Conservation (phyloP, 441 rosid genomes). For the Viola pubescens region DNA sequence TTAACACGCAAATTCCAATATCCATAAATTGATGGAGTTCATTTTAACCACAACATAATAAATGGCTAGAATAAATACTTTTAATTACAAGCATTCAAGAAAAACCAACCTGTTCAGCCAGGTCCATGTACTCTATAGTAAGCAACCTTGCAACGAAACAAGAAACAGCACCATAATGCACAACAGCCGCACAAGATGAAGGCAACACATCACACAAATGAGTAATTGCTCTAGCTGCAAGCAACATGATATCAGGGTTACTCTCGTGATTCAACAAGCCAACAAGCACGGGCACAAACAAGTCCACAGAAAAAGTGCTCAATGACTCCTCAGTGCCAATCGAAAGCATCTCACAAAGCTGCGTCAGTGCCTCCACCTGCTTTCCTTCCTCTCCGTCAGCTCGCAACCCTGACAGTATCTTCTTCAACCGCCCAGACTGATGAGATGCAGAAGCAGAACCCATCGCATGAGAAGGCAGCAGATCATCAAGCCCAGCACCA, state of each 20-base stretch:
- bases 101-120: constrained; percentile 88
- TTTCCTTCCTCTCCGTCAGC: constrained; percentile 95
- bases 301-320: constrained; percentile 93
- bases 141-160: constrained; percentile 91
- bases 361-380: constrained; percentile 95
- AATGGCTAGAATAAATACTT: no score
- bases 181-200: constrained; percentile 98
- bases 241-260: constrained; percentile 95
- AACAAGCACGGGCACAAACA: constrained; percentile 85
- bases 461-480: constrained; percentile 68
- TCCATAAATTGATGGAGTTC: constrained; percentile 11
- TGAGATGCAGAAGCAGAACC: constrained; percentile 85
- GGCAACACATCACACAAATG: constrained; percentile 97
- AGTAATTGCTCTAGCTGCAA: constrained; percentile 95
- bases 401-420: constrained; percentile 81
- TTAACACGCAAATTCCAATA: constrained; percentile 12
- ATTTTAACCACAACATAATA: no score
- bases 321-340: constrained; percentile 95
- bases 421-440: constrained; percentile 77
- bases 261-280: constrained; percentile 88
- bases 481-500: constrained; percentile 92
- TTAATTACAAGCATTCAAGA: neutral
- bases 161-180: constrained; percentile 89
- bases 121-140: constrained; percentile 96
- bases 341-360: constrained; percentile 92